Evolutionary conservation across 2,329 filamentous ascomycete genomes (phyloP).

Genomic region (Exophiala aquamarina): DNA sequence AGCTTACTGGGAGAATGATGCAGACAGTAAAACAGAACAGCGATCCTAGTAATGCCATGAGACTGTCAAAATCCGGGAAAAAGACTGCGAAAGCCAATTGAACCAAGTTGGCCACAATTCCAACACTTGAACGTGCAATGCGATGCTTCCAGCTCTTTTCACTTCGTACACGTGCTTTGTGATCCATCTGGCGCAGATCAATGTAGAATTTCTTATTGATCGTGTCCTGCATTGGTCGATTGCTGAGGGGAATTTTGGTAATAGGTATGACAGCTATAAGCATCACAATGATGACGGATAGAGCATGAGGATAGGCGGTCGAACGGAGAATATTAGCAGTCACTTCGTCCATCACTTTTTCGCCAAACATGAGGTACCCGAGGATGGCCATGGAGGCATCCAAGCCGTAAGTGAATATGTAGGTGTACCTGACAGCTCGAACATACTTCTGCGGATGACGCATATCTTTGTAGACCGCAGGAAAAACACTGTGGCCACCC

Average conservation of each 20-base stretch:
- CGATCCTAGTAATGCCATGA: slow-evolving; percentile 88
- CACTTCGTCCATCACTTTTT: slow-evolving; percentile 81
- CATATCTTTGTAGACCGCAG: slow-evolving; percentile 80
- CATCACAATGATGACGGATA: slow-evolving; percentile 78
- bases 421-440: slow-evolving; percentile 74
- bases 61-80: slow-evolving; percentile 79
- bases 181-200: slow-evolving; percentile 49
- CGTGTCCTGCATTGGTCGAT: slow-evolving; percentile 80
- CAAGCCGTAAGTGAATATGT: slow-evolving; percentile 81
- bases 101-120: slow-evolving; percentile 65
- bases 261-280: slow-evolving; percentile 91
- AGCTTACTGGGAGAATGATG: slow-evolving; percentile 82
- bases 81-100: slow-evolving; percentile 74
- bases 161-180: slow-evolving; percentile 29
- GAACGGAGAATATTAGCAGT: slow-evolving; percentile 83
- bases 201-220: slow-evolving; percentile 78
- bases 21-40: slow-evolving; percentile 93
- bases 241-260: slow-evolving; percentile 89
- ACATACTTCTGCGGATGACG: slow-evolving; percentile 79
- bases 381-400: slow-evolving; percentile 79
- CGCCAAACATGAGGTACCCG: slow-evolving; percentile 92
- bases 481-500: slow-evolving; percentile 75
- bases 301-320: slow-evolving; percentile 67
- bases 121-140: slow-evolving; percentile 60
- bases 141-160: slow-evolving; percentile 55